These are phyloP conservation scores for Amanita pseudoporphyria DNA, from an alignment of 768 basidiomycete genomes.

Conservation along the genomic window DNA sequence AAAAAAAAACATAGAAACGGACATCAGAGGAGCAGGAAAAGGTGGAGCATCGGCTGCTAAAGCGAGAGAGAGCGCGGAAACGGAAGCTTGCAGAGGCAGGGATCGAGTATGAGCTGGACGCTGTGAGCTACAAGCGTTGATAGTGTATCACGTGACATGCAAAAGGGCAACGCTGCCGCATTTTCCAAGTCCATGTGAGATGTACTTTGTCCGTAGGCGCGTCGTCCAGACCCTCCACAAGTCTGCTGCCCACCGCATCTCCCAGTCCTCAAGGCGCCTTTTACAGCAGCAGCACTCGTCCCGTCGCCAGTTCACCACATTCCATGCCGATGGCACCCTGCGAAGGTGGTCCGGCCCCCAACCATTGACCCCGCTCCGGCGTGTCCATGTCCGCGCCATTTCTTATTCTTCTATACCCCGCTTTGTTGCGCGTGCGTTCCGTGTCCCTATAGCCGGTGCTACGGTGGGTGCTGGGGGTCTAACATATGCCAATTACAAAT, in stretches of 20 bases:
- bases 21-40: slow-evolving; percentile 59
- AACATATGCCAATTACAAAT: slow-evolving; percentile 94
- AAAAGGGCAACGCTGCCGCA: not conserved
- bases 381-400: slow-evolving; percentile 62
- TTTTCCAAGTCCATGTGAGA: not conserved
- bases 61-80: slow-evolving; percentile 69
- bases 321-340: slow-evolving; percentile 43
- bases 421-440: slow-evolving; percentile 79
- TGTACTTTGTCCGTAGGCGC: not conserved
- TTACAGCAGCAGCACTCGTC: slow-evolving; percentile 31
- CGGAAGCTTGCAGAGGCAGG: slow-evolving; percentile 71
- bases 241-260: not conserved
- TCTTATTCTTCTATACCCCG: slow-evolving; percentile 88
- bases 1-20: slow-evolving; percentile 58
- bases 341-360: slow-evolving; percentile 35
- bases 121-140: slow-evolving; percentile 48
- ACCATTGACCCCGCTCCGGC: slow-evolving; percentile 34
- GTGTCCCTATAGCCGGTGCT: slow-evolving; percentile 80
- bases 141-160: not conserved
- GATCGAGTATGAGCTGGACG: slow-evolving; percentile 80
- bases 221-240: slow-evolving; percentile 1
- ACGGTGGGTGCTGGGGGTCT: slow-evolving; percentile 87
- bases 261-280: slow-evolving; percentile 13
- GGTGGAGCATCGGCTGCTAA: slow-evolving; percentile 60
- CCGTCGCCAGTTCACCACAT: slow-evolving; percentile 44